Conservation (phyloP, 2,329 filamentous ascomycete genomes). For the Fusarium citri region DNA sequence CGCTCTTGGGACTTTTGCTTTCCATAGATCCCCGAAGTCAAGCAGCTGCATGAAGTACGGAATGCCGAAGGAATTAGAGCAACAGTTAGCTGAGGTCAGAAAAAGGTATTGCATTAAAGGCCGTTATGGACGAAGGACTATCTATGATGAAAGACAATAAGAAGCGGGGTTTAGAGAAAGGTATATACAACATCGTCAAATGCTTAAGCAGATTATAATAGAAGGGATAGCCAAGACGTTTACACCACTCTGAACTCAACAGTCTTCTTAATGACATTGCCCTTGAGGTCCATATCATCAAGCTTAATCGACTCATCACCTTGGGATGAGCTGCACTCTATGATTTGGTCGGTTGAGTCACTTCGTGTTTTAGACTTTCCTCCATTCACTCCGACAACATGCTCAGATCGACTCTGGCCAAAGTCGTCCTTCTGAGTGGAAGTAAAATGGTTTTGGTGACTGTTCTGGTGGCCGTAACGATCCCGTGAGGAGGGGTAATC, state of each 20-base stretch:
- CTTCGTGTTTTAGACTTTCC: constrained; percentile 22
- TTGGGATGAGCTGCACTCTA: constrained; percentile 23
- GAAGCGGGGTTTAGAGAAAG: neutral
- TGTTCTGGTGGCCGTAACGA: constrained; percentile 16
- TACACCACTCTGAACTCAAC: constrained; percentile 35
- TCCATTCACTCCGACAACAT: constrained; percentile 22
- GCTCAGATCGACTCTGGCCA: constrained; percentile 5
- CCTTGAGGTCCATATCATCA: constrained; percentile 36
- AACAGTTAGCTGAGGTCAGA: neutral
- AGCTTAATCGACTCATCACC: constrained; percentile 27
- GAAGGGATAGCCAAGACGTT: neutral
- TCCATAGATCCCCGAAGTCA: neutral
- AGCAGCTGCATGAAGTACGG: neutral
- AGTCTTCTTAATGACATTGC: constrained; percentile 37
- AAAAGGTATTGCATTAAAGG: neutral
- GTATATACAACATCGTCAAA: neutral
- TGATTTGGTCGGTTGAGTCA: constrained; percentile 34
- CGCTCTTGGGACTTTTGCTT: neutral
- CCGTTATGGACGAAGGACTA: neutral
- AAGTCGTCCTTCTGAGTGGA: constrained; percentile 31
- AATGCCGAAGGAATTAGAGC: neutral
- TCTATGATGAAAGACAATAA: neutral
- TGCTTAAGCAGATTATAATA: neutral
- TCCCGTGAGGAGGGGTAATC: constrained; percentile 27
- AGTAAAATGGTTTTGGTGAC: constrained; percentile 15